Conservation (phyloP, 805 yeast species). For the Candida khao-thaluensis region DNA sequence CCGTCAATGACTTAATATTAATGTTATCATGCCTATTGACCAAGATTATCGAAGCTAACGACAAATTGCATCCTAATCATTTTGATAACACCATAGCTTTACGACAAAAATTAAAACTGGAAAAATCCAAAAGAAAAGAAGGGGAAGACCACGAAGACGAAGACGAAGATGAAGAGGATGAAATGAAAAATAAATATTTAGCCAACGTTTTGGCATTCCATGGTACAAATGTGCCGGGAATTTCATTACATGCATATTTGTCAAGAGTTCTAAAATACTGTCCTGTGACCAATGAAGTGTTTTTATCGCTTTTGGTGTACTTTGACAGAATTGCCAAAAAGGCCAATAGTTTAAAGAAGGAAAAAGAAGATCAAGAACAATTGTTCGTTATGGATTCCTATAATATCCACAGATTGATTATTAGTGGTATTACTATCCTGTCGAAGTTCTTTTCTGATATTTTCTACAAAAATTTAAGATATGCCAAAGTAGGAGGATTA, state of each 20-base stretch:
- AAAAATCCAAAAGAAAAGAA: slow-evolving; percentile 19
- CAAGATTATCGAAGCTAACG: slow-evolving; percentile 88
- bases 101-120: slow-evolving; percentile 37
- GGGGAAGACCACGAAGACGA: slow-evolving; percentile 14
- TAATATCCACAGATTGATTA: slow-evolving; percentile 90
- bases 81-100: slow-evolving; percentile 47
- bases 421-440: slow-evolving; percentile 93
- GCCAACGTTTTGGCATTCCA: slow-evolving; percentile 85
- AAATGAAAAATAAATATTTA: slow-evolving; percentile 49
- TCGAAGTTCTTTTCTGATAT: slow-evolving; percentile 93
- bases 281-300: slow-evolving; percentile 98
- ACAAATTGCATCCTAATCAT: slow-evolving; percentile 71
- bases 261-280: slow-evolving; percentile 92
- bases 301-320: slow-evolving; percentile 83
- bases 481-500: slow-evolving; percentile 93
- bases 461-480: slow-evolving; percentile 89
- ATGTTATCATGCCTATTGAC: slow-evolving; percentile 86
- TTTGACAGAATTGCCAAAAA: slow-evolving; percentile 91
- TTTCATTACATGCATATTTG: slow-evolving; percentile 83
- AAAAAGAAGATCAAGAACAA: slow-evolving; percentile 42
- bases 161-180: slow-evolving; percentile 37
- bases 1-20: slow-evolving; percentile 72
- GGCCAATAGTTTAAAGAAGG: slow-evolving; percentile 52
- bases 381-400: slow-evolving; percentile 93
- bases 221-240: slow-evolving; percentile 96